phyloP scores from a whole-genome alignment of 768 basidiomycete species.

The Cystobasidium tubakii region DNA sequence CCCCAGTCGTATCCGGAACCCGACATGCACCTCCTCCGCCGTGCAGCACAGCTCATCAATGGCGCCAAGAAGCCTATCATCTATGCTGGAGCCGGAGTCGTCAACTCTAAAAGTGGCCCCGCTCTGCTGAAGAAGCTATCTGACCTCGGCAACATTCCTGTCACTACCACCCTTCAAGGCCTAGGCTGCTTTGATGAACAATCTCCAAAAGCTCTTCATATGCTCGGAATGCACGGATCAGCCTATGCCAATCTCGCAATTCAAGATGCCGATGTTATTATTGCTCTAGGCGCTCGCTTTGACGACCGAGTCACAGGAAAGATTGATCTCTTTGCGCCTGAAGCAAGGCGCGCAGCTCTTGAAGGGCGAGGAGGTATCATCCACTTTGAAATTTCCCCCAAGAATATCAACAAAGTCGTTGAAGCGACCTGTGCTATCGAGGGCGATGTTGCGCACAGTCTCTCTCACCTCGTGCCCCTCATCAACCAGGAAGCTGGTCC shows the following conservation, averaged over 20 bases:
- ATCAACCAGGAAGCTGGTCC: conserved; percentile 49
- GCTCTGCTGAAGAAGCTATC: conserved; percentile 70
- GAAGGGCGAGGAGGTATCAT: conserved; percentile 91
- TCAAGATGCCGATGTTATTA: conserved; percentile 94
- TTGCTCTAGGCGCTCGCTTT: conserved; percentile 91
- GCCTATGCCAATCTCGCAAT: conserved; percentile 97
- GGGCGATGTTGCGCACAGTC: conserved; percentile 81
- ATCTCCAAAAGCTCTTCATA: conserved; percentile 72
- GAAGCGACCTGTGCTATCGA: conserved; percentile 88
- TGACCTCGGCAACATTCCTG: conserved; percentile 85
- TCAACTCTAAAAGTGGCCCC: conserved; percentile 74
- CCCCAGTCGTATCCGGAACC: conserved; percentile 56
- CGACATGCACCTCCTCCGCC: conserved; percentile 64
- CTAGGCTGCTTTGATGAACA: conserved; percentile 94
- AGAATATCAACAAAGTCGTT: conserved; percentile 98
- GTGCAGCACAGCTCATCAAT: conserved; percentile 86
- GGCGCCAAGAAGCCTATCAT: conserved; percentile 82
- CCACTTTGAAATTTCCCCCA: conserved; percentile 96
- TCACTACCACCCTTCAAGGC: conserved; percentile 92
- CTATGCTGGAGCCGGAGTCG: conserved; percentile 86
- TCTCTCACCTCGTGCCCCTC: conserved; percentile 73
- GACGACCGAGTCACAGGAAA: conserved; percentile 97
- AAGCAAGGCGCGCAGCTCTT: conserved; percentile 74
- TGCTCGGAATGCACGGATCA: conserved; percentile 98
- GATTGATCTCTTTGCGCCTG: conserved; percentile 80